Percentiles rank a stretch among this genome's conserved stretches.
phyloP scores from a whole-genome alignment of 75 land plant genomes.

The Selaginella tamariscina region DNA sequence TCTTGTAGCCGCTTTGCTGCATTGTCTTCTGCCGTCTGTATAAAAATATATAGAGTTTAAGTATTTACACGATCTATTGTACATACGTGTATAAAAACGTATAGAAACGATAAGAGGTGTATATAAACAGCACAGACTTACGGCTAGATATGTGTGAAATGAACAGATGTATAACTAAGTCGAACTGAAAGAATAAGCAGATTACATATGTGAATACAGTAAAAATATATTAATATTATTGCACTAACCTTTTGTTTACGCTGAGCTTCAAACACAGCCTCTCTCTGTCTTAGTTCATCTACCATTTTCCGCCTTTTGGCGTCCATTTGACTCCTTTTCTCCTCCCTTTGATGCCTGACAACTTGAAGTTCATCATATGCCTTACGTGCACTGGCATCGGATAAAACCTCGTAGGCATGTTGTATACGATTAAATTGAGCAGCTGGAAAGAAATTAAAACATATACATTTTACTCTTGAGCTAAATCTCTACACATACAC shows the following conservation, averaged over 20 bases:
- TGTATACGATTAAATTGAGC: slow-evolving; percentile 51
- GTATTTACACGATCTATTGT: too few species aligned
- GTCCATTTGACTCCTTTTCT: slow-evolving; percentile 26
- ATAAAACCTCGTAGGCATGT: slow-evolving; percentile 55
- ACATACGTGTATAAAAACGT: too few species aligned
- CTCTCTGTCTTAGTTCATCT: slow-evolving; percentile 50
- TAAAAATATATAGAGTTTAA: too few species aligned
- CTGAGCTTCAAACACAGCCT: slow-evolving; percentile 26
- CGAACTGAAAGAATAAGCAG: too few species aligned
- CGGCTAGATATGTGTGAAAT: too few species aligned
- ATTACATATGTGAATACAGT: too few species aligned
- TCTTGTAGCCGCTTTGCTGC: slow-evolving; percentile 43
- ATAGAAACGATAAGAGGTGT: too few species aligned
- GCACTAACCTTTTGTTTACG: slow-evolving; percentile 22
- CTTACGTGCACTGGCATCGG: slow-evolving; percentile 50
- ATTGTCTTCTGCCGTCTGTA: slow-evolving; percentile 51
- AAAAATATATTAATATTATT: too few species aligned
- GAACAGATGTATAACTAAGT: too few species aligned
- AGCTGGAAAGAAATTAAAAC: slow-evolving; percentile 21
- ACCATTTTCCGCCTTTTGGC: slow-evolving; percentile 54
- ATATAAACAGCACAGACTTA: too few species aligned
- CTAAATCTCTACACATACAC: background rate
- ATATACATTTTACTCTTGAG: background rate
- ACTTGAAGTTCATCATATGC: slow-evolving; percentile 56
- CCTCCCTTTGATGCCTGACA: slow-evolving; percentile 39